Percentiles rank a stretch among this genome's conserved stretches.
phyloP scores from a whole-genome alignment of 495 filamentous ascomycete species.

The Talaromyces nanjingensis region DNA sequence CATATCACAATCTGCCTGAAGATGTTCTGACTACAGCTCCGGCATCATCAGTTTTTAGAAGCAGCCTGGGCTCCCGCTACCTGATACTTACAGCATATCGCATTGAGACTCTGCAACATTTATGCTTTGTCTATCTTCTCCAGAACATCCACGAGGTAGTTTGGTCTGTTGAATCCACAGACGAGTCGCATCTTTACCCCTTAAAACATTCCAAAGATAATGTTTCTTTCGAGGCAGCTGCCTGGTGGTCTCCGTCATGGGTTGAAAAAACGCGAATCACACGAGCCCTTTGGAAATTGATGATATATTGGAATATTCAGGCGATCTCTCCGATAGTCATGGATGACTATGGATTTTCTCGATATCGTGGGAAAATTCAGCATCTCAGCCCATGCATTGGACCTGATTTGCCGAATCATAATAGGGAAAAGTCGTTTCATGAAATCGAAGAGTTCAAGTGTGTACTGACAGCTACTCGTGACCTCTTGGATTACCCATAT shows the following conservation, averaged over 20 bases:
- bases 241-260: neutral
- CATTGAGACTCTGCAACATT: neutral
- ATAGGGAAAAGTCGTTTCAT: neutral
- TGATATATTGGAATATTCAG: conserved; percentile 6
- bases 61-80: neutral
- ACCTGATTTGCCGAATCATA: too few relatives aligned
- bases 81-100: neutral
- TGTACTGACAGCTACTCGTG: neutral
- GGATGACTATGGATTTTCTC: neutral
- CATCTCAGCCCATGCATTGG: too few relatives aligned
- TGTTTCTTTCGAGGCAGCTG: neutral
- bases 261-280: neutral
- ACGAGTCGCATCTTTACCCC: neutral
- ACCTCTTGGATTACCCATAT: neutral
- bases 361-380: neutral
- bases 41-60: neutral
- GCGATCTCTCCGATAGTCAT: neutral
- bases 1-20: neutral
- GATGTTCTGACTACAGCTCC: neutral
- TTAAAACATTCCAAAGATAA: neutral
- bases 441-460: conserved; percentile 2
- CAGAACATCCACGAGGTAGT: neutral
- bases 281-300: conserved; percentile 2
- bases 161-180: neutral
- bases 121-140: neutral